phyloP scores from a whole-genome alignment of 2,329 filamentous ascomycete species.

The Fonsecaea multimorphosa region DNA sequence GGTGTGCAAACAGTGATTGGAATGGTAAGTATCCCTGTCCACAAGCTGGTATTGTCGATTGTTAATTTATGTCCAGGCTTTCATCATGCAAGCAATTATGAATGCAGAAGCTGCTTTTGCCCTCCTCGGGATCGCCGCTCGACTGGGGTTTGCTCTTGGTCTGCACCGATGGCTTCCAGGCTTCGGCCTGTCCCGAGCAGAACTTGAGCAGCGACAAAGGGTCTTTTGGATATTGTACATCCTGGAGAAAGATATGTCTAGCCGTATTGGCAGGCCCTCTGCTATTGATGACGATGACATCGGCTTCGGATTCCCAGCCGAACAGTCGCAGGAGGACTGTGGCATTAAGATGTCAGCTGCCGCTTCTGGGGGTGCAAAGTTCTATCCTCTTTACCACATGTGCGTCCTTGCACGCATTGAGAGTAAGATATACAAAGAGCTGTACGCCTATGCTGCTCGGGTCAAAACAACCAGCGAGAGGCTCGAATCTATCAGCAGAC shows the following conservation, averaged over 20 bases:
- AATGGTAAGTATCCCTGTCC: constrained; percentile 18
- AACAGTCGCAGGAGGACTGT: background rate
- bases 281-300: constrained; percentile 26
- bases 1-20: constrained; percentile 23
- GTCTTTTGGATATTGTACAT: constrained; percentile 31
- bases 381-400: constrained; percentile 23
- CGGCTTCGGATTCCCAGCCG: constrained; percentile 7
- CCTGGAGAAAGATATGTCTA: constrained; percentile 26
- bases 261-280: constrained; percentile 23
- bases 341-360: constrained; percentile 16
- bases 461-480: constrained; percentile 21
- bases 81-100: constrained; percentile 17
- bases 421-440: constrained; percentile 21
- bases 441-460: constrained; percentile 18
- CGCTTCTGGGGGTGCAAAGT: constrained; percentile 6
- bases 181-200: constrained; percentile 23
- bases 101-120: constrained; percentile 21
- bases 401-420: constrained; percentile 22
- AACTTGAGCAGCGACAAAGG: constrained; percentile 24
- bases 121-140: constrained; percentile 20
- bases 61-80: constrained; percentile 13
- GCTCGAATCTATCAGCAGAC: constrained; percentile 23
- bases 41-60: background rate
- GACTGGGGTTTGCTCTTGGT: constrained; percentile 16
- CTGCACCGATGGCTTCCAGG: constrained; percentile 25